Evolutionary conservation across 2,329 filamentous ascomycete genomes (phyloP), one percentile per base, ranked within the genome.

Genomic region (Huntiella moniliformis): DNA sequence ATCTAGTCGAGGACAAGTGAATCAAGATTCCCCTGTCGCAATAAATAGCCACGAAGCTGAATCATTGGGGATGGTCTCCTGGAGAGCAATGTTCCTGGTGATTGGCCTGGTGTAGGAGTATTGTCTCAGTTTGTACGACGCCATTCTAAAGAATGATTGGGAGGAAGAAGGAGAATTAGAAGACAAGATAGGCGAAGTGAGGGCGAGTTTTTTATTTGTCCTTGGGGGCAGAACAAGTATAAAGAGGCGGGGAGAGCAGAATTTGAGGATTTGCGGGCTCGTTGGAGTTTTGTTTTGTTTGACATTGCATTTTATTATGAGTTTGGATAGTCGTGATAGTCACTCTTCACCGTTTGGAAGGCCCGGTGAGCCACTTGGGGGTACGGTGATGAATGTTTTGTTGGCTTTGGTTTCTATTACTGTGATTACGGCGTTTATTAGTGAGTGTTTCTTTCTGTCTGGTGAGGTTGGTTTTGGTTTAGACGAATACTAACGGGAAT

Each of bases 341-440:
- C 35, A 44, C 35, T 11, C n/a, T 16, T 33, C 44, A 10, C 28
- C 36, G 16, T 43, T 46, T 10, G 38, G 48, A 11, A 35, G 38
- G 6, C 38, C 41, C 10, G 46, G 39, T 22, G 49, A 52, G 46
- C 61, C 61, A 4, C 49, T 62, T 35, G 54, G 48, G 4, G 61
- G 61, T 15, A 56, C 59, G 46, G 51, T 60, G 12, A 56, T 61
- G 53, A 61, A 58, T 42, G 54, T 64, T 5, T 50, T 61, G 28
- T 52, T 63, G 15, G 57, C 58, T 4, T 53, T 65, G 4, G 50
- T 56, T 4, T 58, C 61, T 7, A 53, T 55, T 31, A 60, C 58
- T 4, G 56, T 60, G 13, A 51, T 65, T 15, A 58, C 61, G 5
- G 49, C 54, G 37, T 64, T 63, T 44, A 49, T 64, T 35, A 59